These are phyloP conservation scores for Tulasnella sp. DNA, from an alignment of 768 basidiomycete genomes.

Conservation along the genomic window DNA sequence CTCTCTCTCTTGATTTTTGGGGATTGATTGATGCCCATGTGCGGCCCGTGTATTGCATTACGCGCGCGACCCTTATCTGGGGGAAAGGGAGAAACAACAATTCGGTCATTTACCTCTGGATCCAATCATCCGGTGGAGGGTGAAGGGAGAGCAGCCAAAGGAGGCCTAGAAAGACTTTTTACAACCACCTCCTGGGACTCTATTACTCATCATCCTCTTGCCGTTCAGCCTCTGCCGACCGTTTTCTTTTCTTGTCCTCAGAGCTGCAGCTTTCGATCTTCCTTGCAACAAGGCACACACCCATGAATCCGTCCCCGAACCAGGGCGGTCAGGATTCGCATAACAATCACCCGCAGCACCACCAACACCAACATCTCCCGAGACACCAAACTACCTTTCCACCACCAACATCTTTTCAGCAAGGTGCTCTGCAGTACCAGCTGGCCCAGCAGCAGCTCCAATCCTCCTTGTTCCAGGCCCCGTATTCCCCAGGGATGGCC, in stretches of 20 bases:
- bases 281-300: not conserved
- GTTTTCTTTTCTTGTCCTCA: not conserved
- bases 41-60: not conserved
- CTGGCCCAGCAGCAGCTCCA: not conserved
- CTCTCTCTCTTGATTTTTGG: too few relatives aligned
- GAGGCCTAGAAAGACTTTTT: not conserved
- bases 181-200: not conserved
- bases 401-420: not conserved
- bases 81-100: not conserved
- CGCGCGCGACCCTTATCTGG: not conserved
- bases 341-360: conserved; percentile 14
- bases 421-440: not conserved
- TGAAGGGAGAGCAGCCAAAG: not conserved
- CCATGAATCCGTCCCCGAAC: not conserved
- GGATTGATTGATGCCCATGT: too few relatives aligned
- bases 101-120: not conserved
- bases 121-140: not conserved
- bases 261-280: not conserved
- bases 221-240: not conserved
- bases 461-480: not conserved
- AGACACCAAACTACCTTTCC: not conserved
- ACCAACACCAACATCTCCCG: not conserved
- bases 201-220: too few relatives aligned
- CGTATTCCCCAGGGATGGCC: not conserved
- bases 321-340: conserved; percentile 8